These are phyloP conservation scores for Paramecium sexaurelia DNA, from an alignment of 73 alveolate species.

Conservation along the genomic window DNA sequence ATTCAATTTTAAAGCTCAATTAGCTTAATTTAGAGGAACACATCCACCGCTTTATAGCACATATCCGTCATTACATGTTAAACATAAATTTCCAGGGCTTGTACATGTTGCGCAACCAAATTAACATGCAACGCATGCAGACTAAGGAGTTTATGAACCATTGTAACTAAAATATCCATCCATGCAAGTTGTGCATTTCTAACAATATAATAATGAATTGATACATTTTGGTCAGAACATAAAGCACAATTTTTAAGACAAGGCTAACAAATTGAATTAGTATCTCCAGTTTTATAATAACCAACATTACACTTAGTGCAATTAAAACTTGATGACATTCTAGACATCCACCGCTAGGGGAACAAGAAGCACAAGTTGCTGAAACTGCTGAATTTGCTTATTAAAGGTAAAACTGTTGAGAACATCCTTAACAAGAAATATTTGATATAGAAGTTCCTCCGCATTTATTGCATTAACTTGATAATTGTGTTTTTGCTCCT, in stretches of 20 bases:
- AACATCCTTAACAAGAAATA: background rate
- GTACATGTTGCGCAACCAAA: slow-evolving; percentile 25
- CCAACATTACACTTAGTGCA: background rate
- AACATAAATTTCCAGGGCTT: slow-evolving; percentile 29
- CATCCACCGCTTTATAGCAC: slow-evolving; percentile 35
- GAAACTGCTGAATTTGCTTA: background rate
- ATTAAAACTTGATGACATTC: background rate
- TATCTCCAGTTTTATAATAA: background rate
- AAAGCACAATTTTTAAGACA: background rate
- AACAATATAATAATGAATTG: background rate
- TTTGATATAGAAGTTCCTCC: background rate
- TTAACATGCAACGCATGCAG: background rate
- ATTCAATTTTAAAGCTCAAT: background rate
- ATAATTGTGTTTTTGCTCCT: background rate
- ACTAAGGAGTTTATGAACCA: background rate
- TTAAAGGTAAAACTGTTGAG: background rate
- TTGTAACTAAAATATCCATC: background rate
- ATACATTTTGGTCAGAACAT: background rate
- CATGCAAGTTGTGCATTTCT: background rate
- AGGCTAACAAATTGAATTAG: background rate
- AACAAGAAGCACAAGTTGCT: slow-evolving; percentile 34
- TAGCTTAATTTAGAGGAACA: slow-evolving; percentile 10
- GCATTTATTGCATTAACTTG: background rate
- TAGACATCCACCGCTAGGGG: background rate
- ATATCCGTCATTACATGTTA: slow-evolving; percentile 31